Evolutionary conservation across 768 basidiomycete genomes (phyloP), one percentile per base, ranked within the genome.

Genomic region (Tylopilus plumbeoviolaceoides): DNA sequence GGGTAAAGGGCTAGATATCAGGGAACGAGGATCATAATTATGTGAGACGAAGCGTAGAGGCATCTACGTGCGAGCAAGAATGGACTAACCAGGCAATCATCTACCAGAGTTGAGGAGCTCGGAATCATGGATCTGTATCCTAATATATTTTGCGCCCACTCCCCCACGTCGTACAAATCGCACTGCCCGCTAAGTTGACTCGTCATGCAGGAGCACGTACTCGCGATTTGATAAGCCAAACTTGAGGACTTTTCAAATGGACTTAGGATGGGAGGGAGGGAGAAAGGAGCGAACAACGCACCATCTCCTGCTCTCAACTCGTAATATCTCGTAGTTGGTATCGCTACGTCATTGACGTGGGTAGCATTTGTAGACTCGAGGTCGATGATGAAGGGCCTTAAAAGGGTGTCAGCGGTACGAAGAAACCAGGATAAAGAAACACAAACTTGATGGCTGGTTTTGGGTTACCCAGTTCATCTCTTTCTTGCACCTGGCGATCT

Each of bases 351-450:
- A 62, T 98, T 98, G 43, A 99, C 95, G 59, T 82, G 78, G 0
- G 97, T 98, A 2, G 90, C 85, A 65, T 99, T 99, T 3, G 97
- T 98, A n/a, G 94, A 97, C 61, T 99, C 95, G 9, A 99, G 82
- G 71, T 99, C 97, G 54, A 99, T 97, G 46, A 99, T 82, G 68
- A 94, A 99, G 1, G 97, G 94, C 65, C 94, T 98, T 48, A 18
- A 27, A 31, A 41, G 21, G 55, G 33, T 21, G 12, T 65, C 33
- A 59, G 23, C 20, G 35, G 36, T 18, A 56, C 21, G 35, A 27
- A 59, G 44, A 57, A 35, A 28, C 11, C 12, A 35, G n/a, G 50
- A 39, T 8, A 33, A 18, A 17, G 20, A 44, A 48, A 18, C 8
- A 78, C 90, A 41, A 44, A 95, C 95, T 98, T 99, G 42, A 91